Percentiles rank a stretch among this genome's conserved stretches.
Evolutionary conservation across 1,139 yeast genomes (phyloP).

Genomic region (Hemisphaericaspora lyxosophila): DNA sequence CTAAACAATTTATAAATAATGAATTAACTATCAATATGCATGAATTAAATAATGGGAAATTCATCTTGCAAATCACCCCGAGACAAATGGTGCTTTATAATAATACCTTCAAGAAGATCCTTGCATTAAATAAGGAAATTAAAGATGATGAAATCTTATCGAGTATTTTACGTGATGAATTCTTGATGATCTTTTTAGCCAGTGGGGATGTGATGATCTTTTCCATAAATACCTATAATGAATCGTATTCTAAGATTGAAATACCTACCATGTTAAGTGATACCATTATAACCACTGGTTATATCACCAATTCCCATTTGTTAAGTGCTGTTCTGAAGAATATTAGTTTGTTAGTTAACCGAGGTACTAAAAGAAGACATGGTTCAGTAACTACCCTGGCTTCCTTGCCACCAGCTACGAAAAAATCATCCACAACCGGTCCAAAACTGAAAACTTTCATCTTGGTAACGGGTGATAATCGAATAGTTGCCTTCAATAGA

Average conservation of each 20-base stretch:
- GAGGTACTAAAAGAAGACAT: conserved; percentile 35
- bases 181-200: conserved; percentile 51
- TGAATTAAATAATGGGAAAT: conserved; percentile 56
- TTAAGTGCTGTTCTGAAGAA: conserved; percentile 45
- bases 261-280: conserved; percentile 57
- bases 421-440: no score
- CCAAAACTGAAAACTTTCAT: conserved; percentile 55
- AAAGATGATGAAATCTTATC: conserved; percentile 51
- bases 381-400: conserved; percentile 11
- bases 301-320: conserved; percentile 50
- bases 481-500: conserved; percentile 62
- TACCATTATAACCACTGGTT: conserved; percentile 68
- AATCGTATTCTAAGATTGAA: conserved; percentile 34
- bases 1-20: conserved; percentile 63
- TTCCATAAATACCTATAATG: conserved; percentile 42
- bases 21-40: conserved; percentile 69
- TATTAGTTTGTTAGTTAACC: conserved; percentile 30
- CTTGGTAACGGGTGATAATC: conserved; percentile 74
- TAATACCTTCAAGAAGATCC: conserved; percentile 51
- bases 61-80: conserved; percentile 74
- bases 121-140: conserved; percentile 36
- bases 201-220: conserved; percentile 58
- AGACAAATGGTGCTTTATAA: conserved; percentile 66
- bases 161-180: conserved; percentile 52
- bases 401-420: no score